phyloP scores from a whole-genome alignment of 257 asterid species.

The Galeopsis tetrahit region DNA sequence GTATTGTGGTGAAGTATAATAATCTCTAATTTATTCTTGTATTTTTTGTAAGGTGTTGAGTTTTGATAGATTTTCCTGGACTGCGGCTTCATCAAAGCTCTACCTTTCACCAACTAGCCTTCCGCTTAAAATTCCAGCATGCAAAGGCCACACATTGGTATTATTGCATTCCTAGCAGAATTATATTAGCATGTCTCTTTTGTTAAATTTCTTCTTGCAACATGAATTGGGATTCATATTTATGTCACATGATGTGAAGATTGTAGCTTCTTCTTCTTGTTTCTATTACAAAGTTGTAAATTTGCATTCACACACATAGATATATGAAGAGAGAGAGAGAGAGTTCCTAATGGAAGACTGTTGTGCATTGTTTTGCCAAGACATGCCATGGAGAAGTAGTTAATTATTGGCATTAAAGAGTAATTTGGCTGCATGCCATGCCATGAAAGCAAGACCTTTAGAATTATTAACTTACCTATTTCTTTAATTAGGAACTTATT shows the following conservation, averaged over 20 bases:
- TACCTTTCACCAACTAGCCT: conserved; percentile 90
- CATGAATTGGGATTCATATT: conserved; percentile 13
- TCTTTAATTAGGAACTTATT: background rate
- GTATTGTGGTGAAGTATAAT: conserved; percentile 25
- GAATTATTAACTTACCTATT: background rate
- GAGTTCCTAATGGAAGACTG: too few species aligned
- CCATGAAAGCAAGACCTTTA: conserved; percentile 8
- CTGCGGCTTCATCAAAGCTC: conserved; percentile 80
- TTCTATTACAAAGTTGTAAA: background rate
- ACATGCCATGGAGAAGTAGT: conserved; percentile 19
- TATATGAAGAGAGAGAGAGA: too few species aligned
- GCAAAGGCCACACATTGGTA: conserved; percentile 99
- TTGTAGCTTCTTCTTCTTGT: conserved; percentile 14
- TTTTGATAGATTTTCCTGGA: conserved; percentile 88
- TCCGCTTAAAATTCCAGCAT: conserved; percentile 91
- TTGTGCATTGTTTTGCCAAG: background rate
- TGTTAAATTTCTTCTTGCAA: conserved; percentile 21
- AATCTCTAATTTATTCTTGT: conserved; percentile 12
- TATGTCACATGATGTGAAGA: conserved; percentile 2
- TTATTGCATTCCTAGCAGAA: conserved; percentile 26
- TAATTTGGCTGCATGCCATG: background rate
- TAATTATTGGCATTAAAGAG: background rate
- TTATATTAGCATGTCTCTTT: conserved; percentile 15
- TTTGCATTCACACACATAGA: background rate
- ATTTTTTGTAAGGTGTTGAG: conserved; percentile 67